These are phyloP conservation scores for Gentiana straminea DNA, from an alignment of 257 asterid genomes.

Conservation along the genomic window DNA sequence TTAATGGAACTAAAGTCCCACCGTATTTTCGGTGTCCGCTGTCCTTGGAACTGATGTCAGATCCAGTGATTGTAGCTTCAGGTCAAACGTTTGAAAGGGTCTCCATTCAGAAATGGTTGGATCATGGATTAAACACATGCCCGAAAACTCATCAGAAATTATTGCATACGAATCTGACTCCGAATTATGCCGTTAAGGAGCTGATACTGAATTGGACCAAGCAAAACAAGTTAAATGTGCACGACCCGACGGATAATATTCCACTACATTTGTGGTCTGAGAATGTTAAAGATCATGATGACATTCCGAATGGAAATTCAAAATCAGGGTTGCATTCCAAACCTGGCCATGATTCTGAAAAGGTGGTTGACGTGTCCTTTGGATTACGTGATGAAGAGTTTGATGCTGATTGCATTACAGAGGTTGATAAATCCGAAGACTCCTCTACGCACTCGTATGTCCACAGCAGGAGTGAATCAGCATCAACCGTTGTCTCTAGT, in stretches of 20 bases:
- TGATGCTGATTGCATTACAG: slow-evolving; percentile 17
- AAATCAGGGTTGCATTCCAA: slow-evolving; percentile 24
- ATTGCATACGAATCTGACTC: slow-evolving; percentile 48
- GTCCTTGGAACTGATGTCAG: slow-evolving; percentile 69
- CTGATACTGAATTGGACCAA: slow-evolving; percentile 64
- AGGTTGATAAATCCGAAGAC: slow-evolving; percentile 34
- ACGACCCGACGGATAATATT: slow-evolving; percentile 11
- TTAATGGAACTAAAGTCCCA: slow-evolving; percentile 50
- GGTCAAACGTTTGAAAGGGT: slow-evolving; percentile 85
- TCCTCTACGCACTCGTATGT: slow-evolving; percentile 66
- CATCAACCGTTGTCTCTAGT: slow-evolving; percentile 81
- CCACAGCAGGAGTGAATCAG: slow-evolving; percentile 89
- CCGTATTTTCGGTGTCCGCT: slow-evolving; percentile 67
- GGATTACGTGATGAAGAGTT: slow-evolving; percentile 27
- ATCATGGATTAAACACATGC: slow-evolving; percentile 58
- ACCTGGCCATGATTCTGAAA: slow-evolving; percentile 18
- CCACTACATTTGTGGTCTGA: slow-evolving; percentile 14
- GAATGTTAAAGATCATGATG: slow-evolving; percentile 14
- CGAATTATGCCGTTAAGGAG: slow-evolving; percentile 72
- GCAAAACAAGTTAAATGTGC: slow-evolving; percentile 37
- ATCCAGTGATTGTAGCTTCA: slow-evolving; percentile 90
- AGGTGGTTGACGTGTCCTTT: slow-evolving; percentile 15
- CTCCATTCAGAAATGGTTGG: slow-evolving; percentile 79
- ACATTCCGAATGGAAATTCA: slow-evolving; percentile 20
- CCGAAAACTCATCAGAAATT: slow-evolving; percentile 57